Conservation (phyloP, 441 rosid species). For the Adansonia gregorii region DNA sequence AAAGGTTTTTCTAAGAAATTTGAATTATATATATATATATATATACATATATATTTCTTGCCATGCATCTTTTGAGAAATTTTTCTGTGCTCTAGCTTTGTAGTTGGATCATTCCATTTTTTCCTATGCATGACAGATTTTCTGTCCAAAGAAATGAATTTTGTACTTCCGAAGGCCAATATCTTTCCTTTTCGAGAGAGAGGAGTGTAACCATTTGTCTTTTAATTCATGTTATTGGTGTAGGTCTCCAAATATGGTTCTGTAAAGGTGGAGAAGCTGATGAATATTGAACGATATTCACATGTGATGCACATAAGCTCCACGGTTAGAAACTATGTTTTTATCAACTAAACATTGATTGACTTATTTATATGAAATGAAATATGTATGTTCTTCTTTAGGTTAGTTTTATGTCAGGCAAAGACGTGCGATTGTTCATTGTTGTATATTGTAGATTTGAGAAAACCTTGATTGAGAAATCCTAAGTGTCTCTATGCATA, state of each 20-base stretch:
- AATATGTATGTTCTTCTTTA: not conserved
- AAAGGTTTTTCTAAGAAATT: slow-evolving; percentile 47
- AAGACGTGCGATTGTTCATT: not conserved
- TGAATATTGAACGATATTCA: slow-evolving; percentile 85
- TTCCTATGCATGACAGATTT: not conserved
- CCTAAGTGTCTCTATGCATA: not conserved
- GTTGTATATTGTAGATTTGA: not conserved
- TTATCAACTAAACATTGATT: not conserved
- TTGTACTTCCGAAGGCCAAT: not conserved
- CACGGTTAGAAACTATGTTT: slow-evolving; percentile 53
- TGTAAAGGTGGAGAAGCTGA: slow-evolving; percentile 82
- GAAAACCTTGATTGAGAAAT: not conserved
- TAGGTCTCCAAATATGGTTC: slow-evolving; percentile 82
- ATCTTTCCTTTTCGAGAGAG: not conserved
- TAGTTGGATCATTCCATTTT: not conserved
- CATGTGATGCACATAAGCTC: slow-evolving; percentile 99
- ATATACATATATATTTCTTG: not conserved
- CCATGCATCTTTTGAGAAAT: not conserved
- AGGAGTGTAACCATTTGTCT: not conserved
- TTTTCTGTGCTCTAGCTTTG: slow-evolving; percentile 3
- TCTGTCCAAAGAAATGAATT: not conserved
- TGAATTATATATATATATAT: not conserved
- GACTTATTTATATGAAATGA: not conserved
- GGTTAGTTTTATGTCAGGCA: not conserved
- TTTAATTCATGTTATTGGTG: slow-evolving; percentile 7